A percentile compares a stretch with the other conserved stretches of the same genome.
Evolutionary conservation across 139 green algal genomes (phyloP).

Genomic region (Chlorella sp.): DNA sequence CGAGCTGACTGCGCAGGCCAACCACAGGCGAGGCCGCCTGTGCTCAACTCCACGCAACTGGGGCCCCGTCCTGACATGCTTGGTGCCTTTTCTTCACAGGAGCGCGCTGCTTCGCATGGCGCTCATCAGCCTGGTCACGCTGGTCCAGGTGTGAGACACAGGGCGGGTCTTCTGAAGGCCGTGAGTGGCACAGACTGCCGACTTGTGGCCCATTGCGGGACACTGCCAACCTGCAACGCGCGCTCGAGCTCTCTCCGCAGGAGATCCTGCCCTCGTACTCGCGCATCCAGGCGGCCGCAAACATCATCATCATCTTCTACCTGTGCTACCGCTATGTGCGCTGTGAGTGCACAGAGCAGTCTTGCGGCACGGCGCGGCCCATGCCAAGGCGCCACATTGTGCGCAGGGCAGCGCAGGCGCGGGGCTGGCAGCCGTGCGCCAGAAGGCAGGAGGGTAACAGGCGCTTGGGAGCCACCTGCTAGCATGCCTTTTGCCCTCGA

Average conservation of each 20-base stretch:
- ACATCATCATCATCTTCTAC: conserved; percentile 22
- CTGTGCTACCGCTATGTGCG: conserved; percentile 41
- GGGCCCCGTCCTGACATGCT: too few species aligned
- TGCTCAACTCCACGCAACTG: too few species aligned
- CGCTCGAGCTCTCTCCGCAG: too few species aligned
- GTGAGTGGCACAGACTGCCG: background rate
- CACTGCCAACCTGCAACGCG: background rate
- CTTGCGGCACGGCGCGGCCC: too few species aligned
- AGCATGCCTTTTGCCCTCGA: too few species aligned
- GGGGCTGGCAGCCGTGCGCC: too few species aligned
- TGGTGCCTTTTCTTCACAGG: background rate
- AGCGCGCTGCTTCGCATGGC: background rate
- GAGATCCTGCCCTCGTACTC: conserved; percentile 9
- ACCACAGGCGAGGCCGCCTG: background rate
- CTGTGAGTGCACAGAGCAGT: conserved; percentile 5
- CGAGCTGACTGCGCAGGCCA: background rate
- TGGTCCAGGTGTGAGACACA: background rate
- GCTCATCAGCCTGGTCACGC: background rate
- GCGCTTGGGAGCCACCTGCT: too few species aligned
- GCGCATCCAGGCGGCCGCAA: conserved; percentile 30
- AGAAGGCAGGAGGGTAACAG: too few species aligned
- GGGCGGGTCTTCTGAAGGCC: background rate
- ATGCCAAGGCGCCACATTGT: too few species aligned
- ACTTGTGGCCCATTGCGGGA: background rate
- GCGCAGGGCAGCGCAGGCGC: too few species aligned